Conservation (phyloP, 768 basidiomycete genomes). For the Auriscalpium microsporum region DNA sequence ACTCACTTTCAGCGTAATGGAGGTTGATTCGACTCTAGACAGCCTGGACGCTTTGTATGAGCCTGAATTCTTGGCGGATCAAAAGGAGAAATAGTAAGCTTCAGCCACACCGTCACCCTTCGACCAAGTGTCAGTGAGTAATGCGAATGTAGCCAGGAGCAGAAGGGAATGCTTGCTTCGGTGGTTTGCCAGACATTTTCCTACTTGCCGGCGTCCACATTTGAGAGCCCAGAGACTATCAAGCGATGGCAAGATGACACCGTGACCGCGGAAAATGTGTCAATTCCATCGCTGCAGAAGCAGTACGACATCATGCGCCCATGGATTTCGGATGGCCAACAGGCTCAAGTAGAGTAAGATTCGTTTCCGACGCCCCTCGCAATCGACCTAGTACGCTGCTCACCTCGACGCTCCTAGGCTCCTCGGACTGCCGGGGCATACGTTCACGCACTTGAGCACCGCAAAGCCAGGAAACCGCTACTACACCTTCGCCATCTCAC, state of each 20-base stretch:
- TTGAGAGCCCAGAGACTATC: neutral
- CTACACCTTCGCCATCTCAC: constrained; percentile 26
- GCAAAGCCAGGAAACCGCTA: constrained; percentile 26
- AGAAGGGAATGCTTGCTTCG: neutral
- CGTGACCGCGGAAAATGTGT: neutral
- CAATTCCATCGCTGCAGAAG: neutral
- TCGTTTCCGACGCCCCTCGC: neutral
- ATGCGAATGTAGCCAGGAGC: neutral
- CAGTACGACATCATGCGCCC: neutral
- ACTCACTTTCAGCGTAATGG: constrained; percentile 3
- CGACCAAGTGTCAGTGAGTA: too few relatives aligned
- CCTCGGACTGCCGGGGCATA: constrained; percentile 20
- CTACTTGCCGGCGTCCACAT: neutral
- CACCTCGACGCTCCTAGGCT: neutral
- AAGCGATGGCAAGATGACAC: neutral
- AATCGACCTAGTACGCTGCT: neutral
- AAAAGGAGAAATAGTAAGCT: constrained; percentile 13
- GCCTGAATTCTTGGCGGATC: constrained; percentile 4
- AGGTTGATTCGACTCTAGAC: constrained; percentile 12
- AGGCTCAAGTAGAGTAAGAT: constrained; percentile 14
- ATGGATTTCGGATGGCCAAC: neutral
- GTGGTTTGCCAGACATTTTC: neutral
- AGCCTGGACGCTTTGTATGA: constrained; percentile 12
- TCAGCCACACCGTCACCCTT: too few relatives aligned
- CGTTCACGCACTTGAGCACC: constrained; percentile 20